These are phyloP conservation scores for Lipomyces sp. DNA, from an alignment of 805 yeast genomes.

Conservation along the genomic window DNA sequence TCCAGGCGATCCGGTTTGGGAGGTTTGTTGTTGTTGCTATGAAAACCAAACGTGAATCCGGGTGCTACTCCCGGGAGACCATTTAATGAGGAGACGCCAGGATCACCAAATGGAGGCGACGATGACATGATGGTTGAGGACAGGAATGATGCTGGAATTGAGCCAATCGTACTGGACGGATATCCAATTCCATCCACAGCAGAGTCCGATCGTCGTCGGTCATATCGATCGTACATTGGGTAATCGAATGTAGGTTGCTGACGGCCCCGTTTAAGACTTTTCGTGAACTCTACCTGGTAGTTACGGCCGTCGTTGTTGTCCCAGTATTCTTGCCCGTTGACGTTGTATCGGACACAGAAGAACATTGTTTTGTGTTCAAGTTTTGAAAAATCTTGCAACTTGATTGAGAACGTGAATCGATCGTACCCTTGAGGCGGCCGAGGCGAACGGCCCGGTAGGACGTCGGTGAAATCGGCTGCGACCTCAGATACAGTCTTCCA, in stretches of 20 bases:
- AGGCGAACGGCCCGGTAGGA: slow-evolving; percentile 39
- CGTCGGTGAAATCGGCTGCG: slow-evolving; percentile 62
- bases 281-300: slow-evolving; percentile 57
- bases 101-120: background rate
- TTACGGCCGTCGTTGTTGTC: slow-evolving; percentile 71
- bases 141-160: background rate
- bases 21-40: slow-evolving; percentile 10
- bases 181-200: slow-evolving; percentile 9
- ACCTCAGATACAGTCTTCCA: slow-evolving; percentile 80
- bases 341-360: slow-evolving; percentile 63
- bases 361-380: slow-evolving; percentile 46
- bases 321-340: slow-evolving; percentile 65
- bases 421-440: slow-evolving; percentile 51
- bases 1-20: slow-evolving; percentile 27
- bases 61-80: background rate
- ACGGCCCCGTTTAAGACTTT: slow-evolving; percentile 1
- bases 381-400: slow-evolving; percentile 44
- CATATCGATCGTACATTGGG: slow-evolving; percentile 5
- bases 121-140: background rate
- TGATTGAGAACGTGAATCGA: slow-evolving; percentile 69
- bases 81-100: background rate
- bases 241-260: background rate
- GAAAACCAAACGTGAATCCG: background rate
- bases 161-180: slow-evolving; percentile 1
- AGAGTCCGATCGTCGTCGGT: slow-evolving; percentile 26